A percentile compares a stretch with the other conserved stretches of the same genome.
Conservation (phyloP, 2,329 filamentous ascomycete genomes). For the Fonsecaea pugnacius region DNA sequence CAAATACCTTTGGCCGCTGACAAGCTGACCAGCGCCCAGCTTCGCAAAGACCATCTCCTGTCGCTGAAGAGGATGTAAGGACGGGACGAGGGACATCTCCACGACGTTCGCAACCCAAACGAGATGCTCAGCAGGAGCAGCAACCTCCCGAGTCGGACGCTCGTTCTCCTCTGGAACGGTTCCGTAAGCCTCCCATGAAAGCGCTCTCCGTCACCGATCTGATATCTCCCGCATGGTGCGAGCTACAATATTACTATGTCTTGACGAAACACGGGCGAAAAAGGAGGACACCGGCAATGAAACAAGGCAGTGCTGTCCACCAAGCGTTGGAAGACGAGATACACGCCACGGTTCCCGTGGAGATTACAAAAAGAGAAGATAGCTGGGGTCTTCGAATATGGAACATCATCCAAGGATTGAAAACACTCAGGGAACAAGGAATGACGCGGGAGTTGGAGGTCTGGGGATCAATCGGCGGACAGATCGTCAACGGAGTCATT, state of each 20-base stretch:
- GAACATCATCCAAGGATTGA: slow-evolving; percentile 86
- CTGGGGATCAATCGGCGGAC: slow-evolving; percentile 81
- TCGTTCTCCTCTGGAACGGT: slow-evolving; percentile 72
- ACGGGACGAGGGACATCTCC: slow-evolving; percentile 21
- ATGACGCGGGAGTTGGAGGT: slow-evolving; percentile 77
- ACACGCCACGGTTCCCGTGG: slow-evolving; percentile 74
- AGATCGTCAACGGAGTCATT: slow-evolving; percentile 86
- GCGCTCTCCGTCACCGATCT: slow-evolving; percentile 86
- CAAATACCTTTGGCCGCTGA: slow-evolving; percentile 54
- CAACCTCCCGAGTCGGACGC: slow-evolving; percentile 45
- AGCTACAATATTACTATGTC: slow-evolving; percentile 89
- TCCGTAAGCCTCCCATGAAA: slow-evolving; percentile 76
- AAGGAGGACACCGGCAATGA: slow-evolving; percentile 80
- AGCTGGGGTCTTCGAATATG: slow-evolving; percentile 80
- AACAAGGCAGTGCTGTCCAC: slow-evolving; percentile 77
- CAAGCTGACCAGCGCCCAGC: slow-evolving; percentile 38
- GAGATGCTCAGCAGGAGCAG: slow-evolving; percentile 15
- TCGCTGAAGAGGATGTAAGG: slow-evolving; percentile 10
- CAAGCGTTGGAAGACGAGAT: slow-evolving; percentile 83
- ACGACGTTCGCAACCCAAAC: slow-evolving; percentile 22
- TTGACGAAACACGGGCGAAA: slow-evolving; percentile 77
- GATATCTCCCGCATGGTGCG: slow-evolving; percentile 90
- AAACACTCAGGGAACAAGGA: slow-evolving; percentile 71
- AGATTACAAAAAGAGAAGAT: slow-evolving; percentile 77
- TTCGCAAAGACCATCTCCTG: slow-evolving; percentile 23